Conservation (phyloP, 2,329 filamentous ascomycete genomes). For the Aspergillus pseudotamarii region DNA sequence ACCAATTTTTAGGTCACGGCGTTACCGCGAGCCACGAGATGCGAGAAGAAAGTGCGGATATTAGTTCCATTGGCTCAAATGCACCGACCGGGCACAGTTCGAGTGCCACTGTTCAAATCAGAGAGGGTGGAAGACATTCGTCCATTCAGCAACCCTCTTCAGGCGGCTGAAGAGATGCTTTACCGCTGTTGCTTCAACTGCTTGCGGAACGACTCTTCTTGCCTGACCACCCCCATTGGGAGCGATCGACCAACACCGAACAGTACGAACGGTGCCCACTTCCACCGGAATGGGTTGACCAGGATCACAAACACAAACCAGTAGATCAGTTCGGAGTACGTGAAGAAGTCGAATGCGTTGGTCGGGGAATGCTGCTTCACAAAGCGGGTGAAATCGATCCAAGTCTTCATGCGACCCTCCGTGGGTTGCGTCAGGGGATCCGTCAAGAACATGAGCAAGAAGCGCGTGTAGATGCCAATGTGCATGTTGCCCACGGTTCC, state of each 20-base stretch:
- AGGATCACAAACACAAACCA: constrained; percentile 81
- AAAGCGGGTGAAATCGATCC: constrained; percentile 80
- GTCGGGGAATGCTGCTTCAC: constrained; percentile 72
- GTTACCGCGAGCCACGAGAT: no score
- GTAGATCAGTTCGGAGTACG: constrained; percentile 80
- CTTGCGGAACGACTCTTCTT: constrained; percentile 57
- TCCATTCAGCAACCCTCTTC: no score
- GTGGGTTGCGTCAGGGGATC: constrained; percentile 75
- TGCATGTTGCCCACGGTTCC: constrained; percentile 85
- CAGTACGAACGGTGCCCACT: constrained; percentile 84
- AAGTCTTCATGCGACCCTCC: constrained; percentile 75
- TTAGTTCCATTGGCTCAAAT: no score
- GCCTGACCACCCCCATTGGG: constrained; percentile 66
- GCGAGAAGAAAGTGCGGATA: no score
- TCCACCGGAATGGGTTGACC: constrained; percentile 86
- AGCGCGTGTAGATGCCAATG: constrained; percentile 85
- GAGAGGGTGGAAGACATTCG: neutral
- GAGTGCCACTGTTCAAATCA: no score
- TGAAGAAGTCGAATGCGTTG: constrained; percentile 85
- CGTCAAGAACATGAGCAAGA: constrained; percentile 82
- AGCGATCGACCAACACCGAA: constrained; percentile 70
- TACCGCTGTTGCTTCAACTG: constrained; percentile 31
- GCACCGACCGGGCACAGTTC: no score
- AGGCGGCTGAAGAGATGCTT: neutral
- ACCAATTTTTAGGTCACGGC: neutral